phyloP scores from a whole-genome alignment of 257 asterid species.

The Plantago elongata region DNA sequence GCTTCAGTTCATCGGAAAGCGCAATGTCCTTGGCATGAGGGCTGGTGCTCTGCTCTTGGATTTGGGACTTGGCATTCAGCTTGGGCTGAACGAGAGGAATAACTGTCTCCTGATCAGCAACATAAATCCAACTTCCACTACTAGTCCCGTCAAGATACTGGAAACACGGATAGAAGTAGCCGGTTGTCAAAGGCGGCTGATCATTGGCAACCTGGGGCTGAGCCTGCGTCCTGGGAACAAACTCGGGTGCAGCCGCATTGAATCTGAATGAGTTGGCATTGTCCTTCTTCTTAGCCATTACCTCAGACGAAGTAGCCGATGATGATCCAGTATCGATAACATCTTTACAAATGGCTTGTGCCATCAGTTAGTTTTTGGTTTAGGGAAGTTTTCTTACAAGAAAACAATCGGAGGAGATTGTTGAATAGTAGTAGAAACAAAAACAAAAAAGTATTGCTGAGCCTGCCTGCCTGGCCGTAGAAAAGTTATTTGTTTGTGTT shows the following conservation, averaged over 20 bases:
- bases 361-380: slow-evolving; percentile 27
- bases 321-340: slow-evolving; percentile 4
- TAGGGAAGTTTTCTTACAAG: not conserved
- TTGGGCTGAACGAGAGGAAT: slow-evolving; percentile 31
- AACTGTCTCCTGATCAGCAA: slow-evolving; percentile 50
- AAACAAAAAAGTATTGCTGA: not conserved
- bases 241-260: slow-evolving; percentile 88
- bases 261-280: slow-evolving; percentile 45
- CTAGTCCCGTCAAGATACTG: slow-evolving; percentile 41
- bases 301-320: not conserved
- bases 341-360: slow-evolving; percentile 31
- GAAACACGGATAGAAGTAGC: slow-evolving; percentile 63
- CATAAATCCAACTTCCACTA: slow-evolving; percentile 21
- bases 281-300: slow-evolving; percentile 2
- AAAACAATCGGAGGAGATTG: not conserved
- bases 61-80: slow-evolving; percentile 13
- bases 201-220: slow-evolving; percentile 7
- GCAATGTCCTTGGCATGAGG: slow-evolving; percentile 36
- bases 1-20: slow-evolving; percentile 63
- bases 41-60: not conserved
- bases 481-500: not conserved
- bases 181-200: slow-evolving; percentile 45
- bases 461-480: too few relatives aligned
- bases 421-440: not conserved
- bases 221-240: slow-evolving; percentile 50